Conservation (phyloP, 139 green algal species). For the Yamagishiella unicocca region DNA sequence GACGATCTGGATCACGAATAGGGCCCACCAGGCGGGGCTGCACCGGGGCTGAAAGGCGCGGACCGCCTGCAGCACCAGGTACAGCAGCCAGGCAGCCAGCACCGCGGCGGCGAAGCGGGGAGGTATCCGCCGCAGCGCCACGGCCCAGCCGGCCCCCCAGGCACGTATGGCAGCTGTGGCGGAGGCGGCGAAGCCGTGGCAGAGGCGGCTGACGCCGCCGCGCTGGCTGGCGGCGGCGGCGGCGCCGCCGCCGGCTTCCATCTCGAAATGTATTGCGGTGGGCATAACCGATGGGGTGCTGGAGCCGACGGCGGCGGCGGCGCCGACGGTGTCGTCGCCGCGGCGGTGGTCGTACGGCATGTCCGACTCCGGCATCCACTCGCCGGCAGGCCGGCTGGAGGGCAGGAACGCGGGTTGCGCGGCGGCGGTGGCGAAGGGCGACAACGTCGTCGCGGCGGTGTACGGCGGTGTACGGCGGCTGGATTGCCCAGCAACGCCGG, state of each 20-base stretch:
- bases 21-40: constrained; percentile 19
- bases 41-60: not conserved
- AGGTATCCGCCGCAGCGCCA: not conserved
- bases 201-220: not conserved
- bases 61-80: not conserved
- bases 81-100: not conserved
- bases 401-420: not conserved
- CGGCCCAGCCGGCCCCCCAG: not conserved
- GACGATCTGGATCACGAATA: not conserved
- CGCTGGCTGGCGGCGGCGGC: not conserved
- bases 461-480: not conserved
- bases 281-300: not conserved
- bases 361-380: not conserved
- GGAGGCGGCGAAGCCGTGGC: not conserved
- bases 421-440: not conserved
- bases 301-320: not conserved
- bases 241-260: not conserved
- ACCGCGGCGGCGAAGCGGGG: not conserved
- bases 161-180: not conserved
- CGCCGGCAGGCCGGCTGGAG: not conserved
- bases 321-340: not conserved
- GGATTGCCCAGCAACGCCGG: not conserved
- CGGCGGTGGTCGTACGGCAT: not conserved
- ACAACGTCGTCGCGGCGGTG: no score
- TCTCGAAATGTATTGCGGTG: not conserved